These are phyloP conservation scores for Leccinellum luteum DNA, from an alignment of 768 basidiomycete species.

Conservation along the genomic window DNA sequence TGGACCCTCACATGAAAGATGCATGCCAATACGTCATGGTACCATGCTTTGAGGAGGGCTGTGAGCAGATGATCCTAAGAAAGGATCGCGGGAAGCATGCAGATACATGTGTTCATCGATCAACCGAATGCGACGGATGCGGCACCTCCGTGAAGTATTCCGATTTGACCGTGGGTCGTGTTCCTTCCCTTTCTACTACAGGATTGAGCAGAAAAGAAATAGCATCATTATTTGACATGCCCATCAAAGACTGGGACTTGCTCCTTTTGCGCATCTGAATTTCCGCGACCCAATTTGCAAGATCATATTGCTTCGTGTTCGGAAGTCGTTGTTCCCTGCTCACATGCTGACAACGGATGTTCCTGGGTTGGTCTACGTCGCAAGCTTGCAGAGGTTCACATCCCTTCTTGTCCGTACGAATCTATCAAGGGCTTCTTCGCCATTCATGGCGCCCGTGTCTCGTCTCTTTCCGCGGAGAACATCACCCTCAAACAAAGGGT, in stretches of 20 bases:
- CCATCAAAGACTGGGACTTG: constrained; percentile 37
- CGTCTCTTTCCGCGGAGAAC: constrained; percentile 61
- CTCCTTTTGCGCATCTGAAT: constrained; percentile 37
- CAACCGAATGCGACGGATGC: constrained; percentile 41
- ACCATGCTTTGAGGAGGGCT: constrained; percentile 47
- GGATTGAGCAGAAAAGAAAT: constrained; percentile 2
- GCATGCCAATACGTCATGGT: constrained; percentile 58
- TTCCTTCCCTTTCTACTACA: neutral
- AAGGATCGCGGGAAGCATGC: constrained; percentile 46
- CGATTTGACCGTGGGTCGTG: constrained; percentile 38
- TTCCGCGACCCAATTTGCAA: constrained; percentile 33
- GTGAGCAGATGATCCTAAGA: constrained; percentile 42
- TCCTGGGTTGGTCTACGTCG: constrained; percentile 48
- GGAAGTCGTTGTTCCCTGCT: constrained; percentile 38
- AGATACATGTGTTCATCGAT: constrained; percentile 36
- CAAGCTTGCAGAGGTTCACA: constrained; percentile 36
- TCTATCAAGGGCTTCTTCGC: constrained; percentile 58
- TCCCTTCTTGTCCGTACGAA: constrained; percentile 53
- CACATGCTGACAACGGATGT: constrained; percentile 51
- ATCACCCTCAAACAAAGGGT: constrained; percentile 55
- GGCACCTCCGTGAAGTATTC: constrained; percentile 31
- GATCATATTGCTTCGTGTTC: constrained; percentile 41
- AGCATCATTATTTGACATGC: constrained; percentile 43
- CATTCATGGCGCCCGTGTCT: constrained; percentile 38
- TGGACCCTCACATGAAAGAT: constrained; percentile 61